Base-by-base conservation (phyloP, 106 monocot species). In the Chionographis japonica region DNA sequence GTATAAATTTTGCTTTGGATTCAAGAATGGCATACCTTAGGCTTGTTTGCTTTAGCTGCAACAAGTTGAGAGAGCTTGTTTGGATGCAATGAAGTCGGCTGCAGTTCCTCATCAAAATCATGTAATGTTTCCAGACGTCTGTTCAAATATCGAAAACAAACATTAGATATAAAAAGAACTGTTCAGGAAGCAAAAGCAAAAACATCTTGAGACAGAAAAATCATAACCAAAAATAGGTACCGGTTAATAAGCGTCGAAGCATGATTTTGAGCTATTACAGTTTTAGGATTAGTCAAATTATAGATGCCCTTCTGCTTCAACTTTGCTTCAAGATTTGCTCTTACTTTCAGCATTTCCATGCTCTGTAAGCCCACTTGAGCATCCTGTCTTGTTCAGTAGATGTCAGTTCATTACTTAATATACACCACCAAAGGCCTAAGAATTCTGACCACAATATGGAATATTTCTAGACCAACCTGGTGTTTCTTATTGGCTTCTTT, bases 311-410 rank as follows among this genome's bases (percentile, higher is more conserved):
- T 91, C 60, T 86, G 39, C 83, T 88, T 95, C 80, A 91, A 72
- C 65, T 92, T 95, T 61, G 78, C 86, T 75, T 89, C 95, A 35
- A 95, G 91, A 60, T 77, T 79, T 75, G 81, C 89, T 69, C 95
- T 84, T 60, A 89, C 58, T 78, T 95, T 89, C 60, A 95, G 70
- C 95, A 95, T 95, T 77, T 95, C 78, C 70, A 73, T 72, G 58
- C 91, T 89, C 49, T 85, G 83, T 17, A 46, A 42, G 18, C 81
- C 81, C 37, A 80, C 52, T 60, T 74, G 65, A 60, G 36, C 42
- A 57, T 77, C 63, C 88, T 88, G 56, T 38, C 53, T 69, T 17
- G 57, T 68, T 62, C 49, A 70, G 51, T 17, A 46, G 40, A 17
- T 35, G 41, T 40, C 6, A 37, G 13, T 38, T 37, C 20, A 66